Evolutionary conservation across 2,329 filamentous ascomycete genomes (phyloP).

Genomic region (Colletotrichum abscissum): DNA sequence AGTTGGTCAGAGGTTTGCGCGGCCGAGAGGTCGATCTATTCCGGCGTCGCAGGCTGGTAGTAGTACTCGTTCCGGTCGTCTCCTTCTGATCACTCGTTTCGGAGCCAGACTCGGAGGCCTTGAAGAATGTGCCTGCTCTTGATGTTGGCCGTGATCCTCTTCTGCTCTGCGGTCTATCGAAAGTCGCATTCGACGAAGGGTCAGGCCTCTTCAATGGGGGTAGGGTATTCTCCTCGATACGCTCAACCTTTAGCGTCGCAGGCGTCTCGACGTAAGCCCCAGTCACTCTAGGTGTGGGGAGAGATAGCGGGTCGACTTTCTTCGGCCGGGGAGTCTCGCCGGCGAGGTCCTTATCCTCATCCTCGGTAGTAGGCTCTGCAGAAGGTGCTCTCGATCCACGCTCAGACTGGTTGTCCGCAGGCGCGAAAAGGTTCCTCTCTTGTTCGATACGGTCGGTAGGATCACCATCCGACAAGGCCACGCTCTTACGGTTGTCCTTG

Average conservation of each 20-base stretch:
- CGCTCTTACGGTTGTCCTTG: conserved; percentile 60
- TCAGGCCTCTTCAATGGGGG: conserved; percentile 33
- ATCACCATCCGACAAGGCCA: conserved; percentile 59
- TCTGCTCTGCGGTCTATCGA: conserved; percentile 13
- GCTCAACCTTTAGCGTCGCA: conserved; percentile 55
- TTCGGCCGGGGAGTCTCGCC: conserved; percentile 61
- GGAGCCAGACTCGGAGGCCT: conserved; percentile 1
- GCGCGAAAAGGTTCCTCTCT: conserved; percentile 68
- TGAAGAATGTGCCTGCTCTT: conserved; percentile 4
- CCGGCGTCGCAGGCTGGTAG: conserved; percentile 39
- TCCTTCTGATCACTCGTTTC: conserved; percentile 17
- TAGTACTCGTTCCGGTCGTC: conserved; percentile 36
- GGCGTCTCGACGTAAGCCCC: conserved; percentile 70
- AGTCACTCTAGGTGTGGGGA: conserved; percentile 64
- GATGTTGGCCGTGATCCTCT: conserved; percentile 17
- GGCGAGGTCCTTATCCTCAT: conserved; percentile 42
- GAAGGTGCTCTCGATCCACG: conserved; percentile 65
- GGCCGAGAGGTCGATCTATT: conserved; percentile 55
- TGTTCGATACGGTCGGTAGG: conserved; percentile 67
- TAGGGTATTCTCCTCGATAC: conserved; percentile 39
- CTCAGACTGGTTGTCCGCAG: conserved; percentile 65
- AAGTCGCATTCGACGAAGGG: conserved; percentile 13
- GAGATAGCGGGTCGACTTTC: conserved; percentile 57
- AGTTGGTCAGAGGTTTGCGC: conserved; percentile 62
- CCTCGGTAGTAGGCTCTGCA: conserved; percentile 49